These are phyloP conservation scores for Anthracocystis setariae DNA, from an alignment of 1,284 basidiomycete genomes.

Conservation along the genomic window DNA sequence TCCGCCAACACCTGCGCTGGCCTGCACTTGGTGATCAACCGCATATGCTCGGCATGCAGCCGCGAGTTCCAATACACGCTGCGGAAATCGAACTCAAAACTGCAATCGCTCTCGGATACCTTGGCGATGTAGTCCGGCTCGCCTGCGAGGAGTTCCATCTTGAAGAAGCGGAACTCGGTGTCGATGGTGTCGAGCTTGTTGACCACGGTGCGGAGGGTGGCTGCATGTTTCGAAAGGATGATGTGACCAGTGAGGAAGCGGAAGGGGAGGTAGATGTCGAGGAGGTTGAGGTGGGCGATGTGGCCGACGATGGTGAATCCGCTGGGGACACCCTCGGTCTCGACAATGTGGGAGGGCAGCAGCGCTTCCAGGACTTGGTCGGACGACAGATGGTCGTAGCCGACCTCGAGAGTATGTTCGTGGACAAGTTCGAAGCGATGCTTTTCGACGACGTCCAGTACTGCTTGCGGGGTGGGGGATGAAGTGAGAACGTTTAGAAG, in stretches of 20 bases:
- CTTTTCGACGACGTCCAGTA: constrained; percentile 7
- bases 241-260: constrained; percentile 90
- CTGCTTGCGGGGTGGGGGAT: constrained; percentile 18
- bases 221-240: constrained; percentile 73
- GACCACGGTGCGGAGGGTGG: constrained; percentile 83
- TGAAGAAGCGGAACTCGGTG: constrained; percentile 88
- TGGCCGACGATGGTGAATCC: constrained; percentile 91
- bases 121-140: constrained; percentile 81
- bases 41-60: constrained; percentile 87
- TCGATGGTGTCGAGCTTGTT: constrained; percentile 93
- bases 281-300: constrained; percentile 88
- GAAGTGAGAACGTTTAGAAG: constrained; percentile 35
- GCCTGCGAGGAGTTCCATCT: constrained; percentile 96
- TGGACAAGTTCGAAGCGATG: constrained; percentile 17
- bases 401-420: constrained; percentile 10
- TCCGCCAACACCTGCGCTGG: constrained; percentile 79
- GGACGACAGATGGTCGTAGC: constrained; percentile 36
- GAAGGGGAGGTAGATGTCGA: constrained; percentile 89
- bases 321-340: constrained; percentile 78
- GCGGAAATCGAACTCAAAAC: constrained; percentile 92
- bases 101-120: constrained; percentile 74
- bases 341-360: constrained; percentile 29
- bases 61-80: constrained; percentile 98
- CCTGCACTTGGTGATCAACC: constrained; percentile 79
- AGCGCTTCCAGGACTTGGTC: constrained; percentile 44